These are phyloP conservation scores for Gryganskiella cystojenkinii DNA, from an alignment of 192 early-diverging fungal genomes.

Conservation along the genomic window DNA sequence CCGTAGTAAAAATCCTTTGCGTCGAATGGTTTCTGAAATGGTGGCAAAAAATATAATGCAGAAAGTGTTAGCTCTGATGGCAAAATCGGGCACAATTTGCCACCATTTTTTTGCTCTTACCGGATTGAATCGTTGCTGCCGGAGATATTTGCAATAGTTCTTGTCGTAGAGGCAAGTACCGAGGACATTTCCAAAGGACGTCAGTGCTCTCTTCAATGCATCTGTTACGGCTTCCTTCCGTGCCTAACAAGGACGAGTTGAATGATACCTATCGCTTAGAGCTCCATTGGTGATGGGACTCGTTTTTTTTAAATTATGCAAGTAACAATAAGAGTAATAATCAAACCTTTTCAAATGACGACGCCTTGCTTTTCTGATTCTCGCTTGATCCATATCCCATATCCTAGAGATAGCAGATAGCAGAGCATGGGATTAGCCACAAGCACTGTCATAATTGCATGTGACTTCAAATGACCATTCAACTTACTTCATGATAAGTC, in stretches of 20 bases:
- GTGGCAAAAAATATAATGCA: neutral
- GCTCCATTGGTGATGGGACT: no score
- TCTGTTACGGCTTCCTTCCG: constrained; percentile 94
- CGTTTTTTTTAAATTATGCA: neutral
- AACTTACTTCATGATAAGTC: constrained; percentile 80
- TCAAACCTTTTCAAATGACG: constrained; percentile 85
- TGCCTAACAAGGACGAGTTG: no score
- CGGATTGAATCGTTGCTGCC: constrained; percentile 20
- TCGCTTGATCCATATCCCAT: constrained; percentile 89
- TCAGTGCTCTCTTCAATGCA: constrained; percentile 87
- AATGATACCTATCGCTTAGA: no score
- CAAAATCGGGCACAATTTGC: neutral
- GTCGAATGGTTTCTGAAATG: constrained; percentile 21
- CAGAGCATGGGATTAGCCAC: no score
- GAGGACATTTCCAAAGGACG: constrained; percentile 86
- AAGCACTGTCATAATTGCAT: no score
- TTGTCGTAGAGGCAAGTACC: constrained; percentile 93
- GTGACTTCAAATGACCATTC: no score
- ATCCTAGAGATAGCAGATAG: constrained; percentile 65
- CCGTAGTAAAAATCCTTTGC: constrained; percentile 10
- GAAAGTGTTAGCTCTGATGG: neutral
- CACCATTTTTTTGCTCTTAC: constrained; percentile 6
- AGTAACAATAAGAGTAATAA: neutral
- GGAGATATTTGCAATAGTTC: constrained; percentile 58
- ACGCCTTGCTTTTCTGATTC: constrained; percentile 77